Base-by-base conservation (phyloP, 768 basidiomycete species). In the Kwoniella botswanensis region DNA sequence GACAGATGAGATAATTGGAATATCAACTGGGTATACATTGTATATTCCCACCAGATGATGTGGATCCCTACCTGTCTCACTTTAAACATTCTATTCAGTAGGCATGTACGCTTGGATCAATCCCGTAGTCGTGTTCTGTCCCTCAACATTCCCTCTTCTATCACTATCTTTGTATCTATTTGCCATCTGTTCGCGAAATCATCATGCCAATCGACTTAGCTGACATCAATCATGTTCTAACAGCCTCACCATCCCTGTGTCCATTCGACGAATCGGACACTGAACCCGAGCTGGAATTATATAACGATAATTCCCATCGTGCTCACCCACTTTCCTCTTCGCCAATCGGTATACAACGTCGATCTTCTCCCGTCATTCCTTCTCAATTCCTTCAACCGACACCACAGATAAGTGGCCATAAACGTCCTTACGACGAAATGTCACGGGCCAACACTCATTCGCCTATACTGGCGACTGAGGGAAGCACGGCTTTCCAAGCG, bases 401-500 rank as follows among this genome's bases (percentile, higher is more conserved):
- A 9, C 59, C 59, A 26, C 59, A 61, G 21, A 18, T 61, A 61
- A 61, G 59, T 61, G 59, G 59, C 15, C 59, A 61, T n/a, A 61
- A 61, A n/a, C 59, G 59, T 43, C 59, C 59, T 18, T 61, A 61
- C 59, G 59, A 61, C 62, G 68, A 53, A 21, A 69, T 69, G 68
- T 62, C 63, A n/a, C 57, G 62, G 41, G 68, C 54, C 22, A 60
- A 59, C 43, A 44, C 68, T 17, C 63, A 57, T 24, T 70, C 68
- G 52, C 68, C 68, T 6, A 63, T 70, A 24, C 52, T 70, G 52
- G 68, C 68, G 63, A 55, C 68, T 13, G 68, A 70, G 56, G 68
- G 63, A 21, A 57, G 60, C 15, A 69, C 65, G 12, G 68, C 68
- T 12, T 81, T 79, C 67, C 63, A 81, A 58, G 24, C 72, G 2